Evolutionary conservation across 2,329 filamentous ascomycete species (phyloP), one percentile per base, ranked within the genome.

Genomic region (Diplodia intermedia): DNA sequence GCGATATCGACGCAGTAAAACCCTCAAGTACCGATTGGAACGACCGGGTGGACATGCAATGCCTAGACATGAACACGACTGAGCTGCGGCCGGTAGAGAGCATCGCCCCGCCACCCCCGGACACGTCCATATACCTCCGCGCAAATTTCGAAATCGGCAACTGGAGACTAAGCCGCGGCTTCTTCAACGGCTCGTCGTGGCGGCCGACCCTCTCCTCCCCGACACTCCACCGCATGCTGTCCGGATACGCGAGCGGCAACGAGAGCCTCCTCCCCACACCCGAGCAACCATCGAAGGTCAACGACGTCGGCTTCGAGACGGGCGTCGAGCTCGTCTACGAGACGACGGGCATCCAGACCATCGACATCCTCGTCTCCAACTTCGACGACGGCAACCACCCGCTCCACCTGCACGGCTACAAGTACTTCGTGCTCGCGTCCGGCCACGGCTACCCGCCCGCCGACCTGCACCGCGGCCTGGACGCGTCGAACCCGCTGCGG

Each of bases 341-440:
- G 66, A 81, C 78, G 0, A 74, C 71, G 1, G 74, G 73, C 20
- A 72, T 78, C 23, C 76, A 76, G 40, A 78, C 74, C 4, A 74
- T 81, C 38, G 80, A 81, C 67, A 72, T 77, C 47, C 65, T 76
- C 1, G 63, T 77, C 49, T 77, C 79, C 60, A 77, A 82, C 57
- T 78, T 72, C 72, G 76, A 68, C 68, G 73, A 76, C 63, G 75
- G 73, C 26, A 76, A 70, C 56, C 84, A 85, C 68, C 84, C 83
- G 0, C 83, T 85, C 74, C 84, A 85, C 70, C 76, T 85, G 1
- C 84, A 86, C 77, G 84, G 83, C 2, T 82, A 91, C 62, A 80
- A 88, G 4, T 93, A 94, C 82, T 91, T 92, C 73, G 82, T 89
- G 4, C 76, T 92, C 77, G 74, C 78, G 3, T 73, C 73, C 15